Evolutionary conservation across 768 basidiomycete species (phyloP).

Genomic region (Suillus decipiens): DNA sequence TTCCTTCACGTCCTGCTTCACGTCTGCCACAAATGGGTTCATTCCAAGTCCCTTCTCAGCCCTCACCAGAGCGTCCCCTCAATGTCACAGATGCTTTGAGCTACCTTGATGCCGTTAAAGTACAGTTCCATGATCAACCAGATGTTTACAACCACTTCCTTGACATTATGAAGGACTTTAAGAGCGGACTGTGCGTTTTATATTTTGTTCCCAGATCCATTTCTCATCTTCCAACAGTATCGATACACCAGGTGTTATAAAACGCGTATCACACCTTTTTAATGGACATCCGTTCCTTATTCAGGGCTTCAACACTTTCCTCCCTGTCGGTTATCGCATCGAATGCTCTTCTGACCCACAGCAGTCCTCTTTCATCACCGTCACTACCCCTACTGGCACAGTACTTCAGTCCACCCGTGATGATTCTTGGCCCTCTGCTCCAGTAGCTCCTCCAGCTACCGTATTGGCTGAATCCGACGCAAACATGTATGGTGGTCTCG

Average conservation of each 20-base stretch:
- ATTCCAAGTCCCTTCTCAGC: constrained; percentile 23
- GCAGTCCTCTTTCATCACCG: constrained; percentile 69
- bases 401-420: constrained; percentile 55
- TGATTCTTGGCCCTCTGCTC: constrained; percentile 41
- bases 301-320: constrained; percentile 97
- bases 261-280: constrained; percentile 92
- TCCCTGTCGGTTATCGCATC: constrained; percentile 93
- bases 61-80: constrained; percentile 43
- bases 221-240: constrained; percentile 56
- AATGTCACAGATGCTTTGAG: constrained; percentile 64
- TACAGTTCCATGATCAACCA: constrained; percentile 57
- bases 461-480: constrained; percentile 20
- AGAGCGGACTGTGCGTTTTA: constrained; percentile 54
- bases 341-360: constrained; percentile 70
- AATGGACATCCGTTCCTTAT: constrained; percentile 88
- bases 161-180: constrained; percentile 79
- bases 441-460: constrained; percentile 15
- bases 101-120: constrained; percentile 66
- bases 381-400: constrained; percentile 74
- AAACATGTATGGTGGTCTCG: constrained; percentile 32
- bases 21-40: constrained; percentile 26
- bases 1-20: constrained; percentile 14
- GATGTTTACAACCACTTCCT: constrained; percentile 65
- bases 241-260: constrained; percentile 97
- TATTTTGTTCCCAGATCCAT: not conserved